A percentile compares a stretch with the other conserved stretches of the same genome.
Conservation (phyloP, 2,329 filamentous ascomycete genomes). For the Trichoderma cornu-damae region DNA sequence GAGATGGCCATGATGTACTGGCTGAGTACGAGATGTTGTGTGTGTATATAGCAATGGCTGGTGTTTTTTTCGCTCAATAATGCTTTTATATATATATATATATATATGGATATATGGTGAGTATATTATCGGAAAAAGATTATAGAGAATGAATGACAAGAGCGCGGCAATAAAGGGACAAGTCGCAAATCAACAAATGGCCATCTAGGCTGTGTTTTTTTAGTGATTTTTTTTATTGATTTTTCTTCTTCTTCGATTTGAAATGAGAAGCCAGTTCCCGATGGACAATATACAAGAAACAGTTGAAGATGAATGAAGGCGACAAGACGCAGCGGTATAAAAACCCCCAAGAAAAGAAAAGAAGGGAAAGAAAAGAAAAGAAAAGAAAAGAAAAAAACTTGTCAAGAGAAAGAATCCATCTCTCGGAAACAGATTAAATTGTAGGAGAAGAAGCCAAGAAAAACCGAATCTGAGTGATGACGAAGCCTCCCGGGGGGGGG, state of each 20-base stretch:
- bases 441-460: not conserved
- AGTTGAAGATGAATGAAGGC: not conserved
- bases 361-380: not conserved
- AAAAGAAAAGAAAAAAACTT: not conserved
- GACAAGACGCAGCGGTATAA: not conserved
- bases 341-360: not conserved
- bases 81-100: not conserved
- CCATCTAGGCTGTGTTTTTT: conserved; percentile 5
- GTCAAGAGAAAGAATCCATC: conserved; percentile 1
- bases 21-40: too few species aligned
- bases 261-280: conserved; percentile 11
- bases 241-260: too few species aligned
- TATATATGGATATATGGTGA: not conserved
- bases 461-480: not conserved
- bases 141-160: conserved; percentile 4
- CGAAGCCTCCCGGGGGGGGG: not conserved
- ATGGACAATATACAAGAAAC: not conserved
- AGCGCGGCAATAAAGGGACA: not conserved
- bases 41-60: not conserved
- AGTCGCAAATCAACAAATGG: not conserved
- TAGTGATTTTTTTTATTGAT: too few species aligned
- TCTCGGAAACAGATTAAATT: not conserved
- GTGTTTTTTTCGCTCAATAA: not conserved
- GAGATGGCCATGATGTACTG: conserved; percentile 15
- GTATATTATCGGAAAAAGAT: not conserved